Evolutionary conservation across 2,329 filamentous ascomycete species (phyloP).

Genomic region (Botrytis aclada): DNA sequence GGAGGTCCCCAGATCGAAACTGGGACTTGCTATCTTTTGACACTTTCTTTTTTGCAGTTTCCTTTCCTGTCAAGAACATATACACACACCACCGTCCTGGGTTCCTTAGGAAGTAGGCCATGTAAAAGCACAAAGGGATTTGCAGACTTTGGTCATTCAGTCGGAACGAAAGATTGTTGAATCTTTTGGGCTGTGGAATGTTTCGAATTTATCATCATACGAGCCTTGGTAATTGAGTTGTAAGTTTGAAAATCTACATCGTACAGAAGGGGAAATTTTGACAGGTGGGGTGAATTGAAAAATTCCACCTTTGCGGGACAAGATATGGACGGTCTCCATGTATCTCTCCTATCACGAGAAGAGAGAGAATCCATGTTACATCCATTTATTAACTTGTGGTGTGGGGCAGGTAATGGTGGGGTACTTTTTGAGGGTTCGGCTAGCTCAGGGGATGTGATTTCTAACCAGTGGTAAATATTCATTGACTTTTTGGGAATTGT

Average conservation of each 20-base stretch:
- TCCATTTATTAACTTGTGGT: neutral
- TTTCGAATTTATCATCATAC: neutral
- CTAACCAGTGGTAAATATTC: neutral
- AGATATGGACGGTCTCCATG: neutral
- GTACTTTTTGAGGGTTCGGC: neutral
- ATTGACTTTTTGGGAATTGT: neutral
- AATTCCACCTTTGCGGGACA: neutral
- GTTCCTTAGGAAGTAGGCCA: neutral
- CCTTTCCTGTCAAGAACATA: neutral
- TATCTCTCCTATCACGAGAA: neutral
- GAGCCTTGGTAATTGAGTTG: neutral
- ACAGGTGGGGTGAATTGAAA: neutral
- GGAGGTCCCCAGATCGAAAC: constrained; percentile 42
- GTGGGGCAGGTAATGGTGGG: neutral
- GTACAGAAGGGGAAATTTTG: neutral
- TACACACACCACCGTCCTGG: neutral
- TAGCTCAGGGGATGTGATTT: constrained; percentile 11
- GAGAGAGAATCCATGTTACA: neutral
- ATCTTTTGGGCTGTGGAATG: neutral
- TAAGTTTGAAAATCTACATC: too few relatives aligned
- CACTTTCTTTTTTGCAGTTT: neutral
- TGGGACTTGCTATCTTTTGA: constrained; percentile 18
- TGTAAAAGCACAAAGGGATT: neutral
- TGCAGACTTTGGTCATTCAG: neutral
- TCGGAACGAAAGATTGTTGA: neutral